phyloP scores from a whole-genome alignment of 1,139 yeast genomes.

The Saccharomyces hybrid region DNA sequence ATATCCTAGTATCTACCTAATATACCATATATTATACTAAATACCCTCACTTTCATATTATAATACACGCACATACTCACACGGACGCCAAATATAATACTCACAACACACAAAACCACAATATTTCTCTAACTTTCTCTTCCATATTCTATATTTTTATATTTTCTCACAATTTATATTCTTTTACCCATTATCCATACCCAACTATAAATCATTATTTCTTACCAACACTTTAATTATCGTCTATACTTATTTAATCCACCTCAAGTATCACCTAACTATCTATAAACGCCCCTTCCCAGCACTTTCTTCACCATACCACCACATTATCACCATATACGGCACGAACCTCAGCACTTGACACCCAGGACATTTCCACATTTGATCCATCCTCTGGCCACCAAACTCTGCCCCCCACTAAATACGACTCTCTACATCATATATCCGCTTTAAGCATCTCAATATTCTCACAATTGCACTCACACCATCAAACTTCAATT shows the following conservation, averaged over 20 bases:
- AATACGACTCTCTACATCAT: neutral
- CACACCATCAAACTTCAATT: neutral
- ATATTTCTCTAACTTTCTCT: neutral
- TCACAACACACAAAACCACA: neutral
- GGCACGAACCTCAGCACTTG: neutral
- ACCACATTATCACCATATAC: neutral
- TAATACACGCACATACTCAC: neutral
- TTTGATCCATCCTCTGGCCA: neutral
- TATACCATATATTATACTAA: too few species aligned
- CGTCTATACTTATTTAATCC: neutral
- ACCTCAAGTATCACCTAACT: neutral
- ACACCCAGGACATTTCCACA: neutral
- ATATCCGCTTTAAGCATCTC: neutral
- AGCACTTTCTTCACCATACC: neutral
- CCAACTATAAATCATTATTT: neutral
- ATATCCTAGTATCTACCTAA: too few species aligned
- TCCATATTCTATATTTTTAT: neutral
- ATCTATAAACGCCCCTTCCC: neutral
- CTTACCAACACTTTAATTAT: neutral
- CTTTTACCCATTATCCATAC: neutral
- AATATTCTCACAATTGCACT: neutral
- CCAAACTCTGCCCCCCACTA: neutral
- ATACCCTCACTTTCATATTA: too few species aligned
- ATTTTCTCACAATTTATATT: neutral
- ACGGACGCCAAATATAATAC: neutral